Evolutionary conservation across 345 rosid genomes (phyloP).

Genomic region (Citrus maxima): DNA sequence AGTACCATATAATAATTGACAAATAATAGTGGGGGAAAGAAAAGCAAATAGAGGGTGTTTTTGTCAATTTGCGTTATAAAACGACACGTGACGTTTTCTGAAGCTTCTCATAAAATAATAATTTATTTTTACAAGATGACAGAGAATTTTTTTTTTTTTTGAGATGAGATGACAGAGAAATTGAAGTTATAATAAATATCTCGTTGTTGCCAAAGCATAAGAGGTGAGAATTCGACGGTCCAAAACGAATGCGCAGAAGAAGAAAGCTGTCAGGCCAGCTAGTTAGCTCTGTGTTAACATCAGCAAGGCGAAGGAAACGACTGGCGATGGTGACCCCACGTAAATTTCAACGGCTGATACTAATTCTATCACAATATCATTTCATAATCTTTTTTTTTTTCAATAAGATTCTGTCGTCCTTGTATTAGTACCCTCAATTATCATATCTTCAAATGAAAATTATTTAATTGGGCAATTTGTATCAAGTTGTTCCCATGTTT

Average conservation of each 20-base stretch:
- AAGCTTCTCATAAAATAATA: too few relatives aligned
- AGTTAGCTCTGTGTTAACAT: conserved; percentile 18
- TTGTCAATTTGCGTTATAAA: neutral
- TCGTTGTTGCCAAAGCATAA: neutral
- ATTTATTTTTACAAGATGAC: neutral
- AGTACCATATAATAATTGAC: neutral
- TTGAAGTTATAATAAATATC: conserved; percentile 9
- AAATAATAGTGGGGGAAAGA: too few relatives aligned
- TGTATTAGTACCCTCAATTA: neutral
- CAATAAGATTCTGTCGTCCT: conserved; percentile 7
- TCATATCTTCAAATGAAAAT: neutral
- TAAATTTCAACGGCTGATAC: conserved; percentile 11
- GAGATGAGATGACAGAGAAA: neutral
- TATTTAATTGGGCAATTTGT: neutral
- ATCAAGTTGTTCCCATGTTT: too few relatives aligned
- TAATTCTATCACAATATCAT: neutral
- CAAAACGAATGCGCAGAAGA: conserved; percentile 18
- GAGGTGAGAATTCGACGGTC: conserved; percentile 45
- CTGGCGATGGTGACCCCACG: neutral
- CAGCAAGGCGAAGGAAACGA: neutral
- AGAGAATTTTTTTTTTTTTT: neutral
- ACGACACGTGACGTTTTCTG: neutral
- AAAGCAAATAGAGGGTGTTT: neutral
- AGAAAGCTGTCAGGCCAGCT: conserved; percentile 8
- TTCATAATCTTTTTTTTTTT: neutral